These are phyloP conservation scores for Backusella liffmaniae DNA, from an alignment of 192 early-diverging fungal genomes.

Conservation along the genomic window DNA sequence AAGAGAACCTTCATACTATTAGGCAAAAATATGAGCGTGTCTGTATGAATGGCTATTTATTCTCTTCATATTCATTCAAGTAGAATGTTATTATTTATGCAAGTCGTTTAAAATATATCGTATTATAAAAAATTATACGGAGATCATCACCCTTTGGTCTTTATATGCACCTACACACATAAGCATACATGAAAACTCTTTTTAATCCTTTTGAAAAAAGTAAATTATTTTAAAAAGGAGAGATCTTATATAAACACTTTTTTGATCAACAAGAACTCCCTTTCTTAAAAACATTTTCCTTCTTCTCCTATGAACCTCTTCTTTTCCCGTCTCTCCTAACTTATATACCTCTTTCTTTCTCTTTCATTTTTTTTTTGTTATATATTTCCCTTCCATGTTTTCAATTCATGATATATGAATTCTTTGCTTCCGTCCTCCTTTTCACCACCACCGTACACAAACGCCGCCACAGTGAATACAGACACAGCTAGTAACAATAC, in stretches of 20 bases:
- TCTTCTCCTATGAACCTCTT: not conserved
- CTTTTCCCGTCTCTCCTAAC: not conserved
- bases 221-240: not conserved
- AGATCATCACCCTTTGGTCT: not conserved
- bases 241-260: not conserved
- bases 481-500: not conserved
- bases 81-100: not conserved
- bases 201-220: not conserved
- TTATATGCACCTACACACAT: not conserved
- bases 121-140: not conserved
- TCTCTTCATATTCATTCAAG: no score
- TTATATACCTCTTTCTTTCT: not conserved
- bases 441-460: slow-evolving; percentile 12
- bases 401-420: not conserved
- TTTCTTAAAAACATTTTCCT: not conserved
- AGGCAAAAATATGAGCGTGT: no score
- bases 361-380: not conserved
- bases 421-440: not conserved
- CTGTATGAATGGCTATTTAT: no score
- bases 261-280: not conserved
- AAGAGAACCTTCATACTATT: no score
- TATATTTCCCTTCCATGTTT: slow-evolving; percentile 3
- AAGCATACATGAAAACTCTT: not conserved
- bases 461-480: not conserved
- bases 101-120: not conserved